Percentiles rank a stretch among this genome's conserved stretches.
Conservation (phyloP, 176 grass and related monocot genomes). For the Carex kokanica region DNA sequence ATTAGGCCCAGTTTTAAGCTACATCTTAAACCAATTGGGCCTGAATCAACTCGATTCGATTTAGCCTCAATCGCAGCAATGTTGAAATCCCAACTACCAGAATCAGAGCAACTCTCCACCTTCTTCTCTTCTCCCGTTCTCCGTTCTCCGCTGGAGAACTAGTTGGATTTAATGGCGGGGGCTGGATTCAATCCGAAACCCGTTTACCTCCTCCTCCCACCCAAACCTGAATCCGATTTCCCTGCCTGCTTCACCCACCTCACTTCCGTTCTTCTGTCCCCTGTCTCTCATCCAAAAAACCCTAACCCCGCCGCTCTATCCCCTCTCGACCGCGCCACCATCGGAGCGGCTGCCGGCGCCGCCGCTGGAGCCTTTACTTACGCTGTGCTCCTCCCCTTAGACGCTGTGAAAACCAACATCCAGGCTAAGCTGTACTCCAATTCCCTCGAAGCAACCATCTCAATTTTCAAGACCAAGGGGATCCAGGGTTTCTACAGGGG, state of each 20-base stretch:
- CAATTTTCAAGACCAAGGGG: slow-evolving; percentile 62
- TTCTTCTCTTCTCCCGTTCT: not conserved
- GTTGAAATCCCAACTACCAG: not conserved
- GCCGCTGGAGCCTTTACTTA: slow-evolving; percentile 87
- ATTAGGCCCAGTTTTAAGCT: not conserved
- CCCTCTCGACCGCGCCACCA: slow-evolving; percentile 52
- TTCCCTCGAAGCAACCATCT: slow-evolving; percentile 50
- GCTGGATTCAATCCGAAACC: slow-evolving; percentile 5
- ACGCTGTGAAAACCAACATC: slow-evolving; percentile 83
- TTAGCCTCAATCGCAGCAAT: not conserved
- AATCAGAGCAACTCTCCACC: not conserved
- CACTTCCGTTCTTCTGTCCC: not conserved
- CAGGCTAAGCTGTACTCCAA: slow-evolving; percentile 46
- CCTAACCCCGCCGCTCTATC: slow-evolving; percentile 29
- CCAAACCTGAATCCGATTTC: not conserved
- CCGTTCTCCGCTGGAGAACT: not conserved
- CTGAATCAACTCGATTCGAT: not conserved
- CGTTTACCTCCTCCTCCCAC: slow-evolving; percentile 28
- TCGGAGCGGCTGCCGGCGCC: slow-evolving; percentile 68
- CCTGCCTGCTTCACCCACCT: not conserved
- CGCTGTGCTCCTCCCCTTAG: slow-evolving; percentile 71
- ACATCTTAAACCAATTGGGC: not conserved
- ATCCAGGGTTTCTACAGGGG: slow-evolving; percentile 71
- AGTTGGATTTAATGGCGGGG: not conserved
- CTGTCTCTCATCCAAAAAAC: not conserved